Conservation (phyloP, 1,284 basidiomycete genomes). For the Hemileia vastatrix region DNA sequence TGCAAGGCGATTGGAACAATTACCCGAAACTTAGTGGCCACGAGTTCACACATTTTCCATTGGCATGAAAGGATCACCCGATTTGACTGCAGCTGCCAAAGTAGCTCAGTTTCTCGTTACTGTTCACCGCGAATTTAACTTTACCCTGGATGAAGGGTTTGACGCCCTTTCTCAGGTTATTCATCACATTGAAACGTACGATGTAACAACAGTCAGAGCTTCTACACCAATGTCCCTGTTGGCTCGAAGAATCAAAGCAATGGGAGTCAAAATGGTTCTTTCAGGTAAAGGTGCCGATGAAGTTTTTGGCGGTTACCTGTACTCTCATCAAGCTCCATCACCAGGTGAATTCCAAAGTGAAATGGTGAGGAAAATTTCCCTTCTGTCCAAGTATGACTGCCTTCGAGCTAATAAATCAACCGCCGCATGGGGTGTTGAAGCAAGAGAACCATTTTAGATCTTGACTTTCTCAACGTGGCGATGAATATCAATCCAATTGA, state of each 20-base stretch:
- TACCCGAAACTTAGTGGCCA: conserved; percentile 40
- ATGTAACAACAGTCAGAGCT: conserved; percentile 44
- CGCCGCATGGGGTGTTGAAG: conserved; percentile 45
- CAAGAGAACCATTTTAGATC: conserved; percentile 44
- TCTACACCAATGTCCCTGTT: conserved; percentile 45
- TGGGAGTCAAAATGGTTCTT: too few species aligned
- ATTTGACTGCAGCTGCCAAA: conserved; percentile 39
- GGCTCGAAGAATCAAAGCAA: conserved; percentile 44
- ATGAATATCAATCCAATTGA: conserved; percentile 40
- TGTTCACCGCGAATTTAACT: conserved; percentile 44
- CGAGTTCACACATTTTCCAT: conserved; percentile 44
- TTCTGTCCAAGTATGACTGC: conserved; percentile 44
- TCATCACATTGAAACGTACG: conserved; percentile 45
- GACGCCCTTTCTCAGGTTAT: conserved; percentile 44
- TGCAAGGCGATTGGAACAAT: conserved; percentile 34
- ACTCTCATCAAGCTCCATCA: conserved; percentile 46
- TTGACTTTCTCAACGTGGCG: conserved; percentile 40
- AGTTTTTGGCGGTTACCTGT: conserved; percentile 44
- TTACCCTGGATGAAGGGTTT: conserved; percentile 44
- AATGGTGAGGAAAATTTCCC: conserved; percentile 37
- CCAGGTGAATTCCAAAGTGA: conserved; percentile 45
- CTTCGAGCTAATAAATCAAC: conserved; percentile 44
- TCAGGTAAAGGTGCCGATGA: conserved; percentile 44
- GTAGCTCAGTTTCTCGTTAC: conserved; percentile 43
- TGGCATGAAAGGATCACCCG: conserved; percentile 43